Base-by-base conservation (phyloP, 116 monocot genomes). In the Posidonia oceanica region DNA sequence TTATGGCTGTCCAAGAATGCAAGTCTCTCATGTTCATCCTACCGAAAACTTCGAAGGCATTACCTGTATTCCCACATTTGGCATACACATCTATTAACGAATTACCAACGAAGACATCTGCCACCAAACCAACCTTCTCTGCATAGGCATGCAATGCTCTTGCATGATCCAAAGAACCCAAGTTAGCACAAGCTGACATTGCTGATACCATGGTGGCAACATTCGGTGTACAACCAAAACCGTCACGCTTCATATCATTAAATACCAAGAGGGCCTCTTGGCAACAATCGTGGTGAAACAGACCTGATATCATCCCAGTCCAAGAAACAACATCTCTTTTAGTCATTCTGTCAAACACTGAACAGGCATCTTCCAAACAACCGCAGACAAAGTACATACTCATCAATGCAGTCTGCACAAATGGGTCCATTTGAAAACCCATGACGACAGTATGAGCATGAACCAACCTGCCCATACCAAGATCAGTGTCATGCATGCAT, bases 1-100 rank as follows among this genome's bases (percentile, higher is more conserved):
- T 86, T 63, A 82, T 56, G 7, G 84, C 37, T 6, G 86, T 90
- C 90, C 90, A 90, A 21, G 86, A 80, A 75, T 71, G 80, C 63
- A 84, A 38, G 21, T 90, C 84, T 54, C 65, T 86, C 0, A 36
- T 52, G 11, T 16, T 52, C 75, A 84, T 84, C 8, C 6, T 8
- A 63, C 71, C 52, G 59, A 91, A 91, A 42, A 86, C 63, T 52
- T 75, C 11, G n/a, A 21, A 13, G 10, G 81, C 76, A 38, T 41
- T 57, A 39, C 2, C 52, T 22, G 84, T 40, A 59, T 76, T 72
- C 4, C 91, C 91, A 54, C 83, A 87, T 55, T 91, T 91, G 3
- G 73, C 74, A 57, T 87, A 90, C n/a, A 61, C 55, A 77, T 84
- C 82, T 4, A 90, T 77, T 54, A 90, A 39, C 3, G 90, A 80